Evolutionary conservation across 2,329 filamentous ascomycete genomes (phyloP), one percentile per base, ranked within the genome.

Genomic region (Mariannaea sp.): DNA sequence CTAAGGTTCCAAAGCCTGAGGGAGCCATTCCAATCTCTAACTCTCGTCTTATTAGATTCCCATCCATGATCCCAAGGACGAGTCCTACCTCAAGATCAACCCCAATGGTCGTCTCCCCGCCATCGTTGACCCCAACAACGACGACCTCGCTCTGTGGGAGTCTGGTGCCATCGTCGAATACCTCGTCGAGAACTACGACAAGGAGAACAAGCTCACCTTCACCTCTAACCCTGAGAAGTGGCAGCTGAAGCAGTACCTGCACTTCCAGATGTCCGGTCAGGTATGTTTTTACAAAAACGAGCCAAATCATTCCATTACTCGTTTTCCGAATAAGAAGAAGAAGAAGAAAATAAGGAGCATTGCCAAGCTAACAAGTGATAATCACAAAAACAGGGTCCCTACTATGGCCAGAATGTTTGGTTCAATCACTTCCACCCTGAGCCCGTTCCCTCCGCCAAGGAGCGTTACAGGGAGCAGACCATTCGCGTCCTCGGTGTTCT

Each of bases 211-310:
- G 59, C 43, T 73, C 32, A 66, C 58, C 4, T 59, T 61, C 36
- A 46, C 56, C n/a, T 55, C 53, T 5, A 49, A 47, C 14, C 52
- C 54, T n/a, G 70, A 72, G 22, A 68, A 67, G 46, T 70, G 64
- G 57, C 54, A 56, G 3, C 49, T 67, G 38, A 70, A 70, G 58
- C 71, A 74, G 60, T 73, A 66, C 53, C 61, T 73, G 9, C 62
- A 69, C 59, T 73, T 74, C 53, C 72, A 75, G 43, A 68, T 68
- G 57, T 73, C 70, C 13, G 72, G 73, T 12, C 72, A 74, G 56
- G 64, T 65, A 49, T 32, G 51, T 12, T 9, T 10, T 12, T 10
- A n/a, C 22, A 7, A 3, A 13, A 7, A 3, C 32, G 7, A 12
- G 7, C 32, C n/a, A n/a, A n/a, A n/a, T n/a, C n/a, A n/a, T n/a